Evolutionary conservation across 202 grass and related monocot species (phyloP).

Genomic region (Alloteropsis angusta): DNA sequence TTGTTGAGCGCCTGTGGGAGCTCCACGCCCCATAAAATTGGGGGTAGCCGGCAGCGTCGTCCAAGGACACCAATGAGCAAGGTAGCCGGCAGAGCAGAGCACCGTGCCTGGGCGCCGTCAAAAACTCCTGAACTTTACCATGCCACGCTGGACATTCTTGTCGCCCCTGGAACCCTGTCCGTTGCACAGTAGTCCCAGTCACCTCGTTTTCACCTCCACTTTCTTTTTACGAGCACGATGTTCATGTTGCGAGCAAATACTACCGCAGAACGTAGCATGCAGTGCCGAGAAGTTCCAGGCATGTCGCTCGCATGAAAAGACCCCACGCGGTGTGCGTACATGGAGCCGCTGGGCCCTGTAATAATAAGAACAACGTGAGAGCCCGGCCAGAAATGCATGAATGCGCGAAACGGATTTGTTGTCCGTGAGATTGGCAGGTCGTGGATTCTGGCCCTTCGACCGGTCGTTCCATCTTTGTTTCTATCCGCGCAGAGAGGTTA

Average conservation of each 20-base stretch:
- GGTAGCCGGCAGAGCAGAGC: neutral
- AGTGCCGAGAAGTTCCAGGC: neutral
- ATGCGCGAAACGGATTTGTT: neutral
- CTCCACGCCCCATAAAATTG: constrained; percentile 20
- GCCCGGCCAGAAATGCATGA: constrained; percentile 6
- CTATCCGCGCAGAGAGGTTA: constrained; percentile 2
- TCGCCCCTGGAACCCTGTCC: neutral
- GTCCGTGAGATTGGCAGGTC: constrained; percentile 14
- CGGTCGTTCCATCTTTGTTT: constrained; percentile 25
- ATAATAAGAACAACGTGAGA: neutral
- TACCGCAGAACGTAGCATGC: neutral
- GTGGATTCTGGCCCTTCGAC: constrained; percentile 18
- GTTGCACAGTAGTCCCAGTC: neutral
- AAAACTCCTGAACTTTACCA: neutral
- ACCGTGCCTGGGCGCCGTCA: neutral
- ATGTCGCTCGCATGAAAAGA: constrained; percentile 12
- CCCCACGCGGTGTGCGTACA: neutral
- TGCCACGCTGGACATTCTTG: neutral
- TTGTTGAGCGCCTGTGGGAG: constrained; percentile 3
- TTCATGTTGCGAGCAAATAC: neutral
- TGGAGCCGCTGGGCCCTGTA: neutral
- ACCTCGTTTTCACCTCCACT: neutral
- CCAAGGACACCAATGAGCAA: neutral
- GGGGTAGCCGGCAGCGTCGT: constrained; percentile 15
- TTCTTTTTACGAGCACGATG: neutral